These are phyloP conservation scores for Actinomortierella wolfii DNA, from an alignment of 371 early-diverging fungal genomes.

Conservation along the genomic window DNA sequence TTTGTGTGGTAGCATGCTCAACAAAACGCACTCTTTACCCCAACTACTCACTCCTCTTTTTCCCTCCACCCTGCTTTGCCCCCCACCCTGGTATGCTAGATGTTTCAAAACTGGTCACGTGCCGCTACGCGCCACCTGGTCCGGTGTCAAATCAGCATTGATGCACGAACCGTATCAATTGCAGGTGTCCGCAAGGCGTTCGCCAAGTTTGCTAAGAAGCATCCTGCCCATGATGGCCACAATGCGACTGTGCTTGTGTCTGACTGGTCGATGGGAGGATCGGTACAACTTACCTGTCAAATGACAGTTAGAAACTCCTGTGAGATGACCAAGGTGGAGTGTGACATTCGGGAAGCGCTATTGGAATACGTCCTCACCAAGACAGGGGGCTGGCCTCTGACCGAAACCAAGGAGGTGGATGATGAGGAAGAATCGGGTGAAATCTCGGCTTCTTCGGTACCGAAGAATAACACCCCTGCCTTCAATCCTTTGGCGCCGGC, in stretches of 20 bases:
- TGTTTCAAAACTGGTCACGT: conserved; percentile 47
- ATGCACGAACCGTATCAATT: conserved; percentile 16
- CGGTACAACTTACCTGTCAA: conserved; percentile 34
- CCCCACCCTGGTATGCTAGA: conserved; percentile 5
- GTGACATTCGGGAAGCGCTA: conserved; percentile 42
- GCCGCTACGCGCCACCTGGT: conserved; percentile 32
- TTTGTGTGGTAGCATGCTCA: background rate
- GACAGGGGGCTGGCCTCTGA: background rate
- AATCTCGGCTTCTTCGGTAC: no score
- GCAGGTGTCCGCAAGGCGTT: conserved; percentile 34
- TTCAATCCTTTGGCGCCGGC: no score
- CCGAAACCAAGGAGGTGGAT: no score
- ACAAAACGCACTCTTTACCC: background rate
- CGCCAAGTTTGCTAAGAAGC: conserved; percentile 29
- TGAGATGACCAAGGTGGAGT: conserved; percentile 34
- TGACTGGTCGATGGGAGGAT: conserved; percentile 9
- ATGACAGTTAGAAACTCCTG: conserved; percentile 32
- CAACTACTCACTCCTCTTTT: background rate
- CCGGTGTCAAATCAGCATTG: conserved; percentile 30
- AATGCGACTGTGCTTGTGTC: conserved; percentile 31
- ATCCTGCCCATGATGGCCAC: conserved; percentile 33
- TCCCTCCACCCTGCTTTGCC: background rate
- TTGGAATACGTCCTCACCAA: conserved; percentile 24
- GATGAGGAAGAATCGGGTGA: no score
- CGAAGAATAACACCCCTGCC: no score